phyloP scores from a whole-genome alignment of 192 early-diverging fungal genomes.

The Coemansia sp. region DNA sequence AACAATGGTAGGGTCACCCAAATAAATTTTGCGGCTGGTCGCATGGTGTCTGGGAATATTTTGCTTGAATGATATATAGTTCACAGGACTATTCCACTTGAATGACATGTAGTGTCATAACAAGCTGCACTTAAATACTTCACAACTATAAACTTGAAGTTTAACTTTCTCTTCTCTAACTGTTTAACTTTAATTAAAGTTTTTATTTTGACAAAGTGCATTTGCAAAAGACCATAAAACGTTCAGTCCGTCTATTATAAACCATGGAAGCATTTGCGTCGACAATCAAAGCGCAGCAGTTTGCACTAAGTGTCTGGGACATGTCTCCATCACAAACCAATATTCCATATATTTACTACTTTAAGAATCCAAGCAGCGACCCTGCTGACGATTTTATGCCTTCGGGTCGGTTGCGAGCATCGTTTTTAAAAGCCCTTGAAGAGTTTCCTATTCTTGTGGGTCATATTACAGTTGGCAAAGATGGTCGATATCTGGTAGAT shows the following conservation, averaged over 20 bases:
- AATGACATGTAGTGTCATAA: too few relatives aligned
- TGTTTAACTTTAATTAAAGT: too few relatives aligned
- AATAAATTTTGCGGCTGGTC: too few relatives aligned
- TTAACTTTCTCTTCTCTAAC: too few relatives aligned
- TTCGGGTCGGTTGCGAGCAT: conserved; percentile 2
- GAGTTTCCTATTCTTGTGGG: conserved; percentile 33
- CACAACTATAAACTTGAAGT: too few relatives aligned
- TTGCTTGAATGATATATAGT: too few relatives aligned
- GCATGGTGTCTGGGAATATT: too few relatives aligned
- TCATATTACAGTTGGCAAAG: neutral
- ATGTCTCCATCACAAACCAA: conserved; percentile 7
- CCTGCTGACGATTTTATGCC: conserved; percentile 21
- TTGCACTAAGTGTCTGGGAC: conserved; percentile 16
- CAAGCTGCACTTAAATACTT: too few relatives aligned
- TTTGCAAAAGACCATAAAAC: too few relatives aligned
- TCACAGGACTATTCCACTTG: too few relatives aligned
- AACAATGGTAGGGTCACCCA: too few relatives aligned
- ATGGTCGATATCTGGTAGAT: conserved; percentile 2
- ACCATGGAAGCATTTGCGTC: conserved; percentile 6
- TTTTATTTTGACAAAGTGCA: too few relatives aligned
- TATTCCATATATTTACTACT: conserved; percentile 16
- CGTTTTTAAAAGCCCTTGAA: conserved; percentile 21
- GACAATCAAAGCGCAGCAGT: conserved; percentile 11
- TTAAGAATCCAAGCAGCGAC: conserved; percentile 7
- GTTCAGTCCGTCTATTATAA: neutral